phyloP scores from a whole-genome alignment of 495 filamentous ascomycete genomes.

The Acidomyces sp. region DNA sequence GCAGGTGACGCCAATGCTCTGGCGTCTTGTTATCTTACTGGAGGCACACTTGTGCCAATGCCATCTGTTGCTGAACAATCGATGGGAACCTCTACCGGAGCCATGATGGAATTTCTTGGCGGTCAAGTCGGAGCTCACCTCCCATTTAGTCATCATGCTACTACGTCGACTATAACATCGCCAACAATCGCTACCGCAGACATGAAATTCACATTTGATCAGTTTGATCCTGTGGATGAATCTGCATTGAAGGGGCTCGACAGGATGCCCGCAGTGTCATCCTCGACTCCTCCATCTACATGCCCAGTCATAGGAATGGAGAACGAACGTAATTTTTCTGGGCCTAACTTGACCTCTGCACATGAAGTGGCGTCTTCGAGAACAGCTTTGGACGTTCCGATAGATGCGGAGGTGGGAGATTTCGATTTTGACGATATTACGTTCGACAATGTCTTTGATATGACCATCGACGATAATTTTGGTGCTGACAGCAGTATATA shows the following conservation, averaged over 20 bases:
- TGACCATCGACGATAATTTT: constrained; percentile 6
- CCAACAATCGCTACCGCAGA: neutral
- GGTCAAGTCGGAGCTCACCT: constrained; percentile 2
- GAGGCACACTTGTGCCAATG: no score
- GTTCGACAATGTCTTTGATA: constrained; percentile 5
- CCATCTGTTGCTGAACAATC: no score
- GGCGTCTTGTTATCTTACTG: no score
- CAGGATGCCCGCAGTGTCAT: neutral
- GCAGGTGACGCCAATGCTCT: no score
- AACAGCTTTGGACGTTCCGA: neutral
- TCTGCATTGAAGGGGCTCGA: neutral
- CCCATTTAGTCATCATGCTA: constrained; percentile 5
- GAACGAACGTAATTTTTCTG: neutral
- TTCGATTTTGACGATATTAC: neutral
- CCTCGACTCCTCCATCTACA: neutral
- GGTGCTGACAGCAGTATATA: neutral
- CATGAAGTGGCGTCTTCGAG: neutral
- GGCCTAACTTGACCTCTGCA: neutral
- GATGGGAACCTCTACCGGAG: constrained; percentile 8
- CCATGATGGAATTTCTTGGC: constrained; percentile 17
- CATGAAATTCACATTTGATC: constrained; percentile 6
- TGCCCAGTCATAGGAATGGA: neutral
- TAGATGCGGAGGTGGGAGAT: neutral
- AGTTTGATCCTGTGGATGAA: neutral
- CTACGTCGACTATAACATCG: constrained; percentile 6